Evolutionary conservation across 305 asterid species (phyloP).

Genomic region (Rubia peregrina): DNA sequence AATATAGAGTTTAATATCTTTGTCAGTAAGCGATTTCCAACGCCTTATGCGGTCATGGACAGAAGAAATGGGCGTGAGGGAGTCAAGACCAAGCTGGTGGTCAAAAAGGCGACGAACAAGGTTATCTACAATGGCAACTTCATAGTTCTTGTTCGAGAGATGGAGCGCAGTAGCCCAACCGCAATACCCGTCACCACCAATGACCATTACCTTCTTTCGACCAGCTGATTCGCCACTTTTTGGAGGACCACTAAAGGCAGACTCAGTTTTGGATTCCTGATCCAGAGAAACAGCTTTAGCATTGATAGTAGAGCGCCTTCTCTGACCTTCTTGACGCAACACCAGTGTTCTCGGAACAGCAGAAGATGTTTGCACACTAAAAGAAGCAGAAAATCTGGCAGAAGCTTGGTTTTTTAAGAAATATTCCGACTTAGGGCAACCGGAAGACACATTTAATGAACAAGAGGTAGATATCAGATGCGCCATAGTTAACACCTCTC

Average conservation of each 20-base stretch:
- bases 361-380: slow-evolving; percentile 22
- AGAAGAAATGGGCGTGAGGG: slow-evolving; percentile 83
- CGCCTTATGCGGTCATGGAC: slow-evolving; percentile 69
- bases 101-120: slow-evolving; percentile 81
- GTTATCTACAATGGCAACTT: slow-evolving; percentile 84
- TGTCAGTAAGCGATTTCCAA: slow-evolving; percentile 74
- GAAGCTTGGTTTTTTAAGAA: slow-evolving; percentile 26
- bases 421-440: slow-evolving; percentile 22
- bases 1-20: slow-evolving; percentile 56
- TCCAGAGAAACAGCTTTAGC: slow-evolving; percentile 47
- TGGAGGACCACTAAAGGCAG: slow-evolving; percentile 33
- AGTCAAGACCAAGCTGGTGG: slow-evolving; percentile 82
- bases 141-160: slow-evolving; percentile 68
- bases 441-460: slow-evolving; percentile 34
- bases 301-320: slow-evolving; percentile 20
- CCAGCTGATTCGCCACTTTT: slow-evolving; percentile 26
- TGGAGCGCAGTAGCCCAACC: slow-evolving; percentile 98
- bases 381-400: slow-evolving; percentile 26
- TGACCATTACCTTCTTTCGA: slow-evolving; percentile 69
- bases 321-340: slow-evolving; percentile 19
- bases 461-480: slow-evolving; percentile 55
- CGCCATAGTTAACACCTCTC: slow-evolving; percentile 39
- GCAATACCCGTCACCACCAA: slow-evolving; percentile 94
- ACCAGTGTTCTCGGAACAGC: slow-evolving; percentile 23
- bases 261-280: slow-evolving; percentile 39